phyloP scores from a whole-genome alignment of 192 early-diverging fungal species.

The Podila epigama region DNA sequence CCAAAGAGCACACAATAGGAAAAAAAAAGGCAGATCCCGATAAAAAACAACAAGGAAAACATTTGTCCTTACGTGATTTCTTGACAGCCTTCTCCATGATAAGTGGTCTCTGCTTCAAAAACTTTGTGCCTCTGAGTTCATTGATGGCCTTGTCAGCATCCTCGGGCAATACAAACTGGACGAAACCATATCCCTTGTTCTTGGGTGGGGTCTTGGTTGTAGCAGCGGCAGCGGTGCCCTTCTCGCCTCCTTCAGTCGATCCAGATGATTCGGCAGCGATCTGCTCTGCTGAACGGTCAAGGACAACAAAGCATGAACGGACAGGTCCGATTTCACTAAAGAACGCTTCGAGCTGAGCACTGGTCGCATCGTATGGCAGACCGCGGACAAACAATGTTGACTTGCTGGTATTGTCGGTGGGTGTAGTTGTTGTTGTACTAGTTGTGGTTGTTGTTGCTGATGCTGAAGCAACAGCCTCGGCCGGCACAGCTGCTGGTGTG shows the following conservation, averaged over 20 bases:
- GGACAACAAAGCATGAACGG: slow-evolving; percentile 89
- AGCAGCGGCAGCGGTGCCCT: slow-evolving; percentile 16
- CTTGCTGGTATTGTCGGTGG: slow-evolving; percentile 38
- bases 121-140: slow-evolving; percentile 78
- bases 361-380: slow-evolving; percentile 85
- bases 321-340: slow-evolving; percentile 91
- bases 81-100: slow-evolving; percentile 81
- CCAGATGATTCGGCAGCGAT: slow-evolving; percentile 12
- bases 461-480: slow-evolving; percentile 7
- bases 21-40: background rate
- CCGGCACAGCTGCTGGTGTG: slow-evolving; percentile 22
- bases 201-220: slow-evolving; percentile 23
- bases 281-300: slow-evolving; percentile 47
- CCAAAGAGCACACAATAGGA: too few relatives aligned
- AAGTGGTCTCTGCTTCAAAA: slow-evolving; percentile 72
- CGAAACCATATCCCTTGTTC: slow-evolving; percentile 93
- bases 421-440: slow-evolving; percentile 6
- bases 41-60: background rate
- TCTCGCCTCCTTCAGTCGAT: slow-evolving; percentile 12
- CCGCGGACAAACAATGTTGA: slow-evolving; percentile 88
- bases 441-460: slow-evolving; percentile 7
- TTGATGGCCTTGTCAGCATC: slow-evolving; percentile 82
- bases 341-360: slow-evolving; percentile 83
- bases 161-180: slow-evolving; percentile 81
- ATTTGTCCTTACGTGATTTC: slow-evolving; percentile 44